Evolutionary conservation across 225 moss, liverwort and hornwort species (phyloP), one percentile per base, ranked within the genome.

Genomic region (Asterella californica): DNA sequence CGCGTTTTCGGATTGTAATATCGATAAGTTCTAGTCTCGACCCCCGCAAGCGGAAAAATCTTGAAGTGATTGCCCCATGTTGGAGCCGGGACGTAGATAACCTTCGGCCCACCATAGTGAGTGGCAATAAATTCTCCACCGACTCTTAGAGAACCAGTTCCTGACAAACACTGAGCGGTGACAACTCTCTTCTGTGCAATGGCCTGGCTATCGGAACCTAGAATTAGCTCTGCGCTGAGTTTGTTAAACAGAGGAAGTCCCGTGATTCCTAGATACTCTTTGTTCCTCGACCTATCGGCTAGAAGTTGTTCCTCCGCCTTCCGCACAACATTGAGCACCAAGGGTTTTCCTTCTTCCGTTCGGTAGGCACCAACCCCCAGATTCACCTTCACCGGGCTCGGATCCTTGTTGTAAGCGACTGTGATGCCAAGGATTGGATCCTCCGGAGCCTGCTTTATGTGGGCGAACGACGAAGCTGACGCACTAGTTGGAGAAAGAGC

Each of bases 41-140:
- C 88, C 81, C 96, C 96, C 74, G 94, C 91, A 61, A 96, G 85
- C 18, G 96, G 96, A 76, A 96, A 96, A 46, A 94, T 94, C 85
- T 96, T 96, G 78, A 89, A 87, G 82, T 96, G 96, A 79, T 96
- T 96, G 24, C 94, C 96, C 96, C 96, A 96, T 17, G 96, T 96
- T 17, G 96, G 96, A 47, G 78, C 75, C 0, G 96, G 92, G 75
- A 96, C 83, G 75, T 78, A 93, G 63, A 94, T 87, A 30, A 87
- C 30, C 66, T 89, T 89, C 94, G 94, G 92, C 82, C 85, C 86
- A 32, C 76, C 84, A 82, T 94, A 94, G 81, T 94, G 90, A 78
- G 70, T 87, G 24, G 94, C 84, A 62, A 97, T 42, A 78, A 97
- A 97, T 82, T 94, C 96, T 12, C 92, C 96, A 45, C 94, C 96